Evolutionary conservation across 2,329 filamentous ascomycete species (phyloP).

Genomic region (Pyrenophora teres): DNA sequence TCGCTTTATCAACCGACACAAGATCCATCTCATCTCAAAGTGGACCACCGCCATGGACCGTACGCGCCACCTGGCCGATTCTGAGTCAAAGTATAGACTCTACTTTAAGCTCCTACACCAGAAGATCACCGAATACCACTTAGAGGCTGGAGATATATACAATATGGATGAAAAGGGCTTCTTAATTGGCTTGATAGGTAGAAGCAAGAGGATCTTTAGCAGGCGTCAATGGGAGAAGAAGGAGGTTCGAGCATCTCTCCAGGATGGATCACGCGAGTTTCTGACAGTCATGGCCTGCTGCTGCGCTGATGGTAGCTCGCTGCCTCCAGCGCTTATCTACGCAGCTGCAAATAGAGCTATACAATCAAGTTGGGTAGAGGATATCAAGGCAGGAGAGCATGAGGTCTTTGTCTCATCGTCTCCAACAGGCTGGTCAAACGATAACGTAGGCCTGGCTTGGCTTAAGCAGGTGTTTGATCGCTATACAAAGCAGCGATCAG

Average conservation of each 20-base stretch:
- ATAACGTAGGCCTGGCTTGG: no score
- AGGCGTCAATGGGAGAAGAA: not conserved
- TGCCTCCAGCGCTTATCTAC: no score
- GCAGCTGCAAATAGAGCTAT: no score
- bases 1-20: no score
- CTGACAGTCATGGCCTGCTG: slow-evolving; percentile 16
- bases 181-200: not conserved
- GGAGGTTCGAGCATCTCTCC: slow-evolving; percentile 1
- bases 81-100: not conserved
- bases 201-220: no score
- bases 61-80: not conserved
- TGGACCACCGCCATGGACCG: not conserved
- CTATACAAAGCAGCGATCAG: no score
- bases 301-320: not conserved
- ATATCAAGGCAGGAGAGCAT: no score
- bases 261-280: slow-evolving; percentile 15
- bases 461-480: no score
- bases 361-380: no score
- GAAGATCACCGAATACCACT: not conserved
- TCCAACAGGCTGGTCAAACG: no score
- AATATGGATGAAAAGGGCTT: not conserved
- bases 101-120: not conserved
- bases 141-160: not conserved
- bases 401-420: no score
- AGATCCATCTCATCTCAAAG: no score